Evolutionary conservation across 495 filamentous ascomycete genomes (phyloP), one percentile per base, ranked within the genome.

Genomic region (Talaromyces nanjingensis): DNA sequence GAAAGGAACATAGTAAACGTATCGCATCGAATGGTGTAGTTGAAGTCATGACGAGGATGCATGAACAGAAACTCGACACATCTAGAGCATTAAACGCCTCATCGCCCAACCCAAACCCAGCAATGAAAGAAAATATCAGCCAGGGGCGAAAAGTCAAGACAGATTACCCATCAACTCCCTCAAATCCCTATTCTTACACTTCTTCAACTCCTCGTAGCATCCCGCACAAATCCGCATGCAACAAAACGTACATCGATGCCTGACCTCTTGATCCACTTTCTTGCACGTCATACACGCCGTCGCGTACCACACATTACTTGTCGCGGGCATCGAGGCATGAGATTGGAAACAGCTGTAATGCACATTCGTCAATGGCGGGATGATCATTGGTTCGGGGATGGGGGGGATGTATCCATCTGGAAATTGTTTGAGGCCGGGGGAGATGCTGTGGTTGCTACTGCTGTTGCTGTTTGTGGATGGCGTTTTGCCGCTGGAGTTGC

Each of bases 261-360:
- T 72, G 34, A 75, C 68, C 64, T 81, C 74, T 0, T 69, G 72
- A 59, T 82, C 75, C 8, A 72, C 70, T 47, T 79, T 77, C 31
- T 74, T 73, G 62, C 81, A 84, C 1, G 76, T 76, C 79, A 82
- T 81, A 66, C 81, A 84, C 6, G 79, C 80, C 22, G 80, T 69
- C 7, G 79, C 70, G 67, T 77, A 75, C 76, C 77, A 77, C 47
- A 70, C 68, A 63, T 84, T 84, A 45, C 69, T 71, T 11, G 77
- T 74, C 8, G 66, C 57, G 16, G 71, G 71, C 77, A 84, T 80
- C 0, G 70, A 65, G 22, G 73, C 68, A 59, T 84, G 81, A 7
- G 73, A 72, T 66, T 81, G 78, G 62, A 77, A 82, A 68, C 81
- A 84, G 20, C 67, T 63, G 59, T 69, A 76, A 49, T 83, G 81